Conservation (phyloP, 202 grass and related monocot species). For the Sporobolus alterniflorus region DNA sequence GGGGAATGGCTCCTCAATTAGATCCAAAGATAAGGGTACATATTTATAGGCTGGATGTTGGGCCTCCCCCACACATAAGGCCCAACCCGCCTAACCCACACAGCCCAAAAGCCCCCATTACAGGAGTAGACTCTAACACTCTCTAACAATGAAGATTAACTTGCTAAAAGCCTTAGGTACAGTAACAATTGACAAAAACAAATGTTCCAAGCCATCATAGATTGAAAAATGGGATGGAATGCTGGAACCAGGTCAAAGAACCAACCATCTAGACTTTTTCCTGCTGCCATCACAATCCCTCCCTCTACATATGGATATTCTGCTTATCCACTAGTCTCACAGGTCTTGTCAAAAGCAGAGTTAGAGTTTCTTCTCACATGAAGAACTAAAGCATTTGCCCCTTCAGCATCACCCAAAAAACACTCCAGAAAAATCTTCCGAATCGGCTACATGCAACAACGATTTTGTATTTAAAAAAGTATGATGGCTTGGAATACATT, state of each 20-base stretch:
- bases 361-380: neutral
- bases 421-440: no score
- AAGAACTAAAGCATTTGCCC: constrained; percentile 9
- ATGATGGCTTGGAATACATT: neutral
- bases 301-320: neutral
- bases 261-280: neutral
- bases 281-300: neutral
- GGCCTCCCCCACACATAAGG: no score
- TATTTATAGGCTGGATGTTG: no score
- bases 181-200: constrained; percentile 6
- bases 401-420: neutral
- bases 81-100: no score
- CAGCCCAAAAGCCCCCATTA: no score
- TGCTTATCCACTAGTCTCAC: neutral
- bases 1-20: no score
- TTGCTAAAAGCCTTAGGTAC: constrained; percentile 11
- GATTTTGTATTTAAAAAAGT: neutral
- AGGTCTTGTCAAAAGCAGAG: neutral
- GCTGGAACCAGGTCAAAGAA: constrained; percentile 10
- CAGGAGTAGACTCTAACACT: no score
- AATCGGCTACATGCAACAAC: constrained; percentile 9
- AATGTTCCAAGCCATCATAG: neutral
- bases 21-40: no score
- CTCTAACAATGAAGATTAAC: constrained; percentile 6
- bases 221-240: neutral